These are phyloP conservation scores for Ceratobasidium sp. DNA, from an alignment of 1,284 basidiomycete genomes.

Conservation along the genomic window DNA sequence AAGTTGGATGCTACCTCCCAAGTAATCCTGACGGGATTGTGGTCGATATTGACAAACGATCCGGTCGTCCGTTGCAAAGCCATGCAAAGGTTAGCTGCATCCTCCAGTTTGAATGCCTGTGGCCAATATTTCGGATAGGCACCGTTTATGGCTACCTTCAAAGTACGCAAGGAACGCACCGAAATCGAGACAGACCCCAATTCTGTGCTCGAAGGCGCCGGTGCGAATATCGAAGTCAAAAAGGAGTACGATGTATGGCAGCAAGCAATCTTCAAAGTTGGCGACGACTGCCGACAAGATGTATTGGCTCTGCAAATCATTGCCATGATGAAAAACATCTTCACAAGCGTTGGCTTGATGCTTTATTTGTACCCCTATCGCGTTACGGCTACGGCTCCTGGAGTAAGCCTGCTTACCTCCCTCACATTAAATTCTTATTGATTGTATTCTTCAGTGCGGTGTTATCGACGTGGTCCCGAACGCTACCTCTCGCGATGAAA, in stretches of 20 bases:
- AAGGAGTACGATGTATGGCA: constrained; percentile 92
- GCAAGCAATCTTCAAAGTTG: constrained; percentile 99
- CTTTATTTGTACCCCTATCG: constrained; percentile 97
- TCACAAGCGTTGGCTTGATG: constrained; percentile 86
- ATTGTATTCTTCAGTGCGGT: constrained; percentile 76
- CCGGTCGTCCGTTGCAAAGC: constrained; percentile 94
- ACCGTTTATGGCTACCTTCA: constrained; percentile 99
- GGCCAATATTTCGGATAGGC: constrained; percentile 69
- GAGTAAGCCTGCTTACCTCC: constrained; percentile 68
- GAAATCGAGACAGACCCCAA: constrained; percentile 76
- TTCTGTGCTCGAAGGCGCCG: constrained; percentile 70
- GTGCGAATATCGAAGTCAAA: constrained; percentile 54
- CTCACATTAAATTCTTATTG: constrained; percentile 16
- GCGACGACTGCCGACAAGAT: constrained; percentile 99
- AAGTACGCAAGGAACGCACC: constrained; percentile 87
- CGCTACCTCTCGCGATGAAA: constrained; percentile 97
- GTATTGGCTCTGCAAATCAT: constrained; percentile 97
- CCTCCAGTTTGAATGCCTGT: neutral
- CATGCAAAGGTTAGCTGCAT: constrained; percentile 88
- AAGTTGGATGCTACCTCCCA: constrained; percentile 95
- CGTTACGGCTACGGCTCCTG: constrained; percentile 96
- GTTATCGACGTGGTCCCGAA: constrained; percentile 99
- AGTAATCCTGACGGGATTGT: constrained; percentile 98
- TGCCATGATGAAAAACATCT: constrained; percentile 99
- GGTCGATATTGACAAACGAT: constrained; percentile 96